A percentile compares a stretch with the other conserved stretches of the same genome.
phyloP scores from a whole-genome alignment of 163 green algal genomes.

The Prototheca stagnorum region DNA sequence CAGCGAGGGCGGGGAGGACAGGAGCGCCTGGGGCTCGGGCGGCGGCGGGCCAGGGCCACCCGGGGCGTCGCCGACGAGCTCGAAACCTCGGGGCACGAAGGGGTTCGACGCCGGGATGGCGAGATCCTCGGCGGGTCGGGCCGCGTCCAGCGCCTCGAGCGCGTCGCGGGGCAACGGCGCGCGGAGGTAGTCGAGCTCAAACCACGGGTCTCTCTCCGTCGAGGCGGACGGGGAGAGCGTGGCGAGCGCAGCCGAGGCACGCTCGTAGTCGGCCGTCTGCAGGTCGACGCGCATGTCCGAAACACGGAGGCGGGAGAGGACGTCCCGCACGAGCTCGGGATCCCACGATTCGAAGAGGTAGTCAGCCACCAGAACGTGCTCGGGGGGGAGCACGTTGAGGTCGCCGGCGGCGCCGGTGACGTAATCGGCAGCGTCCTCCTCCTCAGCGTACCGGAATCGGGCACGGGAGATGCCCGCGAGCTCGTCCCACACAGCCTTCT shows the following conservation, averaged over 20 bases:
- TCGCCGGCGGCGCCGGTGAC: conserved; percentile 32
- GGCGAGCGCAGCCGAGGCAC: not conserved
- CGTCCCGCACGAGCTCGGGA: conserved; percentile 22
- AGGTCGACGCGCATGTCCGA: conserved; percentile 41
- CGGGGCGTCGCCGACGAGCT: conserved; percentile 13
- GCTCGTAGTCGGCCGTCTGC: conserved; percentile 31
- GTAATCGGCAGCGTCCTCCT: conserved; percentile 60
- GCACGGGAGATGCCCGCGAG: conserved; percentile 43
- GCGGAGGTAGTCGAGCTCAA: conserved; percentile 30
- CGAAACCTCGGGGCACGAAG: conserved; percentile 66
- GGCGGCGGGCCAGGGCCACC: too few relatives aligned
- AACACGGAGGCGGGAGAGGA: conserved; percentile 34
- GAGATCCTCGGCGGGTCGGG: conserved; percentile 24
- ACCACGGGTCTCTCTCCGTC: conserved; percentile 61
- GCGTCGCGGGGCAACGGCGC: conserved; percentile 7
- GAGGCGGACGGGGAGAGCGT: not conserved
- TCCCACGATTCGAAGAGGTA: conserved; percentile 52
- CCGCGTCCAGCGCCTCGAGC: conserved; percentile 11
- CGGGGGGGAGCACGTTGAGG: conserved; percentile 31
- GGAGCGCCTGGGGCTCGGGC: not conserved
- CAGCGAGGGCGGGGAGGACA: conserved; percentile 16
- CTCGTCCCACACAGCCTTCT: conserved; percentile 66
- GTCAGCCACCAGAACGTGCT: conserved; percentile 41
- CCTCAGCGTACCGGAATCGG: conserved; percentile 53
- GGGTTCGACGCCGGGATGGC: conserved; percentile 58